phyloP scores from a whole-genome alignment of 2,329 filamentous ascomycete genomes.

The Exophiala calicioides region DNA sequence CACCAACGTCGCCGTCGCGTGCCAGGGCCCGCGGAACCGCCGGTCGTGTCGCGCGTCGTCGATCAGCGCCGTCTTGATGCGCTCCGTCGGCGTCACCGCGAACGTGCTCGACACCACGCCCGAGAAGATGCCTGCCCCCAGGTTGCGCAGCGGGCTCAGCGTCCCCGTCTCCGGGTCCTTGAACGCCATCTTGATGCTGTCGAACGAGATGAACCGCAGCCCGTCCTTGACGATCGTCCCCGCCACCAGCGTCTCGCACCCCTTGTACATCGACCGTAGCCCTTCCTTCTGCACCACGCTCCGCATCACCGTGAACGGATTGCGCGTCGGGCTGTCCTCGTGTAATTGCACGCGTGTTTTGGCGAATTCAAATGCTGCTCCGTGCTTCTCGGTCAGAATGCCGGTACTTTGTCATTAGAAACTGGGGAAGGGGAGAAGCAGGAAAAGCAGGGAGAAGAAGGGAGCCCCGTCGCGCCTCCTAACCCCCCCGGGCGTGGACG shows the following conservation, averaged over 20 bases:
- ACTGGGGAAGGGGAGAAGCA: too few relatives aligned
- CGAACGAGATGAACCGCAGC: conserved; percentile 66
- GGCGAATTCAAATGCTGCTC: conserved; percentile 63
- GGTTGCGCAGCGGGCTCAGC: conserved; percentile 57
- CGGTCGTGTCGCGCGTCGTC: conserved; percentile 56
- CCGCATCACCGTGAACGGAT: conserved; percentile 59
- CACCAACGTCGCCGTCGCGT: conserved; percentile 54
- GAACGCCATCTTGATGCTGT: conserved; percentile 59
- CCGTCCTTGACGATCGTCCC: conserved; percentile 66
- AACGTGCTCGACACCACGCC: conserved; percentile 63
- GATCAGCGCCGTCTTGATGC: conserved; percentile 68
- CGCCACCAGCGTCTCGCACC: conserved; percentile 61
- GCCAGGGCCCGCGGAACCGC: conserved; percentile 52
- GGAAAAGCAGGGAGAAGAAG: neutral
- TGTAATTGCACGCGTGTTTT: conserved; percentile 65
- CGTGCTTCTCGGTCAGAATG: neutral
- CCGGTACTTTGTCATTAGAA: too few relatives aligned
- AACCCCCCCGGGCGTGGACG: too few relatives aligned
- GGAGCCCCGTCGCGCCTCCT: neutral
- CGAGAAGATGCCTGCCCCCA: conserved; percentile 65
- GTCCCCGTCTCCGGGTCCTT: conserved; percentile 58
- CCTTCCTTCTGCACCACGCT: conserved; percentile 60
- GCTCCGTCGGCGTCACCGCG: conserved; percentile 68
- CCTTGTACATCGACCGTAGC: conserved; percentile 61
- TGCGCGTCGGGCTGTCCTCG: conserved; percentile 48